Evolutionary conservation across 768 basidiomycete genomes (phyloP), one percentile per base, ranked within the genome.

Genomic region (Russula sp.): DNA sequence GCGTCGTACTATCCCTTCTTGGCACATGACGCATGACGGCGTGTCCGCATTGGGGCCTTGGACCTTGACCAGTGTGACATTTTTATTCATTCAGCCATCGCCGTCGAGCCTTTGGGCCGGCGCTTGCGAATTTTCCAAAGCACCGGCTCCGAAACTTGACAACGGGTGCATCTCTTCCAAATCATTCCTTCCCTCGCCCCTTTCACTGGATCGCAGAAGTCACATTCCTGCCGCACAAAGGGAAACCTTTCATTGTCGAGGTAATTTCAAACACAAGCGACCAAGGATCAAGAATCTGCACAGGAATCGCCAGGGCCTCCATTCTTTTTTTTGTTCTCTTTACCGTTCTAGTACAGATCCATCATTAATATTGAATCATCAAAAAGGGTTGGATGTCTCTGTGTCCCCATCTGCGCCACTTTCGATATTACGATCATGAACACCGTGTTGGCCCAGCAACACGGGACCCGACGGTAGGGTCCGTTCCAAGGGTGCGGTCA

Each of bases 81-180:
- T 27, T 45, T 44, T 11, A 54, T 60, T 60, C 20, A 47, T 34
- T 45, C 22, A 48, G 20, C 22, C 9, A 45, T 27, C 16, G 32
- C 52, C 51, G 20, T 59, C 58, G 39, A 39, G 40, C 32, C 11
- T 52, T 50, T 42, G 10, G 14, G 11, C 11, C 20, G 32, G 39
- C 45, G 52, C 34, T 54, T 45, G 16, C 16, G 44, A 2, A 31
- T 10, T 27, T 27, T 39, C 59, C 51, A 34, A 44, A 54, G 35
- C 47, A 6, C 44, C 59, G 59, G 59, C 44, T 47, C 52, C 59
- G 59, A 54, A 53, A 47, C 39, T 8, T 54, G 59, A 61, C 59
- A 32, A 61, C 59, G 35, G 52, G 42, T 52, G 59, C 32, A 22
- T 22, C 9, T 45, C 49, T 53, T 60, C 34, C 50, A 52, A 20